Evolutionary conservation across 2,329 filamentous ascomycete species (phyloP).

Genomic region (Nothophaeocryptopus gaeumannii): DNA sequence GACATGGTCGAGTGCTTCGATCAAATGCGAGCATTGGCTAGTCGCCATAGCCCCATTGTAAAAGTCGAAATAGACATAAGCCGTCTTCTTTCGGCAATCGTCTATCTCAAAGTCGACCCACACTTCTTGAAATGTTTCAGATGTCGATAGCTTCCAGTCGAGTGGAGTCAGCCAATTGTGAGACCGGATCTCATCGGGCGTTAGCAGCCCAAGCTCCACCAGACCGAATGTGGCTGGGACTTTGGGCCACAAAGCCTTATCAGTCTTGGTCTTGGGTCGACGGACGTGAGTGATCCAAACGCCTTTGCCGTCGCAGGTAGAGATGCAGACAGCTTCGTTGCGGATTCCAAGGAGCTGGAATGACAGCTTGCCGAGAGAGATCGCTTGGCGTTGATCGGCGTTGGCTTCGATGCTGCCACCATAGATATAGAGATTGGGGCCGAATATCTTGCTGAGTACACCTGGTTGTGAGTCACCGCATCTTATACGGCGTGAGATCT

Average conservation of each 20-base stretch:
- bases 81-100: constrained; percentile 31
- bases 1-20: constrained; percentile 39
- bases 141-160: constrained; percentile 33
- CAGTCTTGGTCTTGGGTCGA: constrained; percentile 39
- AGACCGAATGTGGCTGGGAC: constrained; percentile 40
- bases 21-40: constrained; percentile 38
- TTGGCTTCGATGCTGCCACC: constrained; percentile 42
- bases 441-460: constrained; percentile 39
- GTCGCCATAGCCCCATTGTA: constrained; percentile 48
- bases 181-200: constrained; percentile 15
- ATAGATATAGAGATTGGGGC: constrained; percentile 41
- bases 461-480: constrained; percentile 45
- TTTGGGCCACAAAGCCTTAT: constrained; percentile 43
- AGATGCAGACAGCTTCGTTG: constrained; percentile 36
- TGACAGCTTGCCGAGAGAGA: constrained; percentile 16
- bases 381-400: constrained; percentile 12
- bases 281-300: constrained; percentile 45
- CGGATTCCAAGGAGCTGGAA: constrained; percentile 39
- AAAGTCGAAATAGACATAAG: constrained; percentile 45
- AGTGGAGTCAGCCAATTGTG: constrained; percentile 20
- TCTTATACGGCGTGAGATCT: constrained; percentile 45
- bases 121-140: constrained; percentile 41
- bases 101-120: constrained; percentile 39
- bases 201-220: constrained; percentile 36
- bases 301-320: constrained; percentile 40